These are phyloP conservation scores for Ophiostoma fasciatum DNA, from an alignment of 2,329 filamentous ascomycete genomes.

Conservation along the genomic window DNA sequence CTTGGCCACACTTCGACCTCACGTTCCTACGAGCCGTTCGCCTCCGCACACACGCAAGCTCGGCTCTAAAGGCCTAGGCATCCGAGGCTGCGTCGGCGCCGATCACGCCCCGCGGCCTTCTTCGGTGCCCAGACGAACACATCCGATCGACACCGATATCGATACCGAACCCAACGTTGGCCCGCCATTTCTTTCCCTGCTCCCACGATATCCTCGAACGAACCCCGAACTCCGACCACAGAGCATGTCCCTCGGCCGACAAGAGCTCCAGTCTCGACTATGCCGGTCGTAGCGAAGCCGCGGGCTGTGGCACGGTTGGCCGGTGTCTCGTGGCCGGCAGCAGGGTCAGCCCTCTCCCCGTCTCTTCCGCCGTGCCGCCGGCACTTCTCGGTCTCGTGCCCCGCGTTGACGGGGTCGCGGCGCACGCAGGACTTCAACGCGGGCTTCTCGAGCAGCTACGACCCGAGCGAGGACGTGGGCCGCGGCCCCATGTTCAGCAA, in stretches of 20 bases:
- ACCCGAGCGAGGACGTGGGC: conserved; percentile 35
- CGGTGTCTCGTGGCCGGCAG: too few relatives aligned
- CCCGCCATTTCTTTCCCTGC: too few relatives aligned
- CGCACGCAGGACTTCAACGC: conserved; percentile 37
- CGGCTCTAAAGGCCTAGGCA: too few relatives aligned
- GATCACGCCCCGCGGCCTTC: conserved; percentile 3
- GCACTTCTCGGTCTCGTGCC: conserved; percentile 18
- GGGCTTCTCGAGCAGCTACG: conserved; percentile 44
- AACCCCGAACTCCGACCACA: too few relatives aligned
- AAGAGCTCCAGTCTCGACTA: conserved; percentile 3
- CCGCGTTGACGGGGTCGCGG: conserved; percentile 19
- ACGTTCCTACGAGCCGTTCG: too few relatives aligned
- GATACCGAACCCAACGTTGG: not conserved
- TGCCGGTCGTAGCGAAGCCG: conserved; percentile 9
- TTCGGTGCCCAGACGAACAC: not conserved
- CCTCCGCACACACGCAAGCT: too few relatives aligned
- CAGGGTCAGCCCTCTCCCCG: too few relatives aligned
- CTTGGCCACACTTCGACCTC: too few relatives aligned
- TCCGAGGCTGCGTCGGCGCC: too few relatives aligned
- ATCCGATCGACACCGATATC: not conserved
- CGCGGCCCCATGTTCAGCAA: conserved; percentile 47
- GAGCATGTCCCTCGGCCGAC: conserved; percentile 2
- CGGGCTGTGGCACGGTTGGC: too few relatives aligned
- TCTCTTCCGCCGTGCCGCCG: conserved; percentile 8
- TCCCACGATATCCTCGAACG: too few relatives aligned